Evolutionary conservation across 2,329 filamentous ascomycete species (phyloP).

Genomic region (Fonsecaea pugnacius): DNA sequence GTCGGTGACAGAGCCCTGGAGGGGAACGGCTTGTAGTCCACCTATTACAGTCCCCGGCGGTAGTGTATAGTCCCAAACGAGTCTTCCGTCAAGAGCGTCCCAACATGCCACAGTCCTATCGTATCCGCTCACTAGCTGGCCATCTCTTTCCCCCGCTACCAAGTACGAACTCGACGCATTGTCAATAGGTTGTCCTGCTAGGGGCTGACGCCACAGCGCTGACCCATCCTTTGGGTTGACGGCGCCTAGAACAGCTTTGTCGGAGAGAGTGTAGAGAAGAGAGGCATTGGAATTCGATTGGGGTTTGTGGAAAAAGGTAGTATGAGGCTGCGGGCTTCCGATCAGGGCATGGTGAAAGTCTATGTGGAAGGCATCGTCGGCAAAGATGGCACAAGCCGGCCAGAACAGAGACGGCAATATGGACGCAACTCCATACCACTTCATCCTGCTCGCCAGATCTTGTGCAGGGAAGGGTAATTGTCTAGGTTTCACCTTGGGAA

Average conservation of each 20-base stretch:
- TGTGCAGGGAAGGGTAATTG: conserved; percentile 4
- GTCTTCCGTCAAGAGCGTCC: conserved; percentile 79
- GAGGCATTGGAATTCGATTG: conserved; percentile 80
- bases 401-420: conserved; percentile 20
- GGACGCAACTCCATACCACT: conserved; percentile 29
- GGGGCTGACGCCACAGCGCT: conserved; percentile 81
- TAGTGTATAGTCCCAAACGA: conserved; percentile 73
- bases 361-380: conserved; percentile 86
- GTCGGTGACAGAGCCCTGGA: conserved; percentile 61
- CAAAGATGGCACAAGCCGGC: conserved; percentile 65
- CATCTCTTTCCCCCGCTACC: conserved; percentile 67
- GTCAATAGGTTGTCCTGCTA: conserved; percentile 56
- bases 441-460: conserved; percentile 30
- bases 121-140: conserved; percentile 74
- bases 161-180: conserved; percentile 43
- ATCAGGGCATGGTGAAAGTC: conserved; percentile 93
- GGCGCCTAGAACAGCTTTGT: conserved; percentile 80
- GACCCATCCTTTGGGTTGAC: conserved; percentile 85
- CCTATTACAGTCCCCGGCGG: conserved; percentile 49
- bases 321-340: conserved; percentile 77
- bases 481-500: neutral
- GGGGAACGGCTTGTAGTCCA: conserved; percentile 30
- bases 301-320: conserved; percentile 94
- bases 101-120: conserved; percentile 75
- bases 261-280: conserved; percentile 87